Base-by-base conservation (phyloP, 805 yeast genomes). In the Alloascoidea hylecoeti region DNA sequence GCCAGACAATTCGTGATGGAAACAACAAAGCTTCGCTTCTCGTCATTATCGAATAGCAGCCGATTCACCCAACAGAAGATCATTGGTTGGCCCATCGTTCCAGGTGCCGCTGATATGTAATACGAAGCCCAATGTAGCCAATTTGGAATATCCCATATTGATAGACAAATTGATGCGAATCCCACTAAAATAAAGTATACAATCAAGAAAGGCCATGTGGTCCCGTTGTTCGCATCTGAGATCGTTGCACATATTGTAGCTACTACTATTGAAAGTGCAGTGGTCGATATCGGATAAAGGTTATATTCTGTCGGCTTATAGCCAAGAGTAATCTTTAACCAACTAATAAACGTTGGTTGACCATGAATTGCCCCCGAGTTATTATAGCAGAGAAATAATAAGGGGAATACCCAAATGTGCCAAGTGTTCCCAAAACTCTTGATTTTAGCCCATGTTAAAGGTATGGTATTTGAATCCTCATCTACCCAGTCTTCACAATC, bases 31-130 rank as follows among this genome's bases (percentile, higher is more conserved):
- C 52, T 56, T 33, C 67, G 44, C 27, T 45, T 45, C 36, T 46
- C 50, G 46, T 66, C 72, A 42, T 67, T 65, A 5, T 57, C 49
- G 17, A 58, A 56, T 15, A 72, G 48, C 17, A 64, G 46, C 28
- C 70, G 55, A 47, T 72, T 72, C 30, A 71, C 63, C 79, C 78
- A 73, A 2, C 74, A 58, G 42, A 64, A 72, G 12, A 71, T 67
- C 44, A 67, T 61, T 2, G 77, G 76, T 52, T 69, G 77, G 1
- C 75, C 78, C 65, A 64, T 64, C 2, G 67, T 48, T 0, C 66
- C 54, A 5, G 75, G 73, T 12, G 65, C 49, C 2, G 72, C 72
- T 2, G 64, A 50, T 35, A 70, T 43, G 44, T 63, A 70, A 49
- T 68, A 74, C 9, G 65, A 55, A 6, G 65, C 51, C 71, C 75